A percentile compares a stretch with the other conserved stretches of the same genome.
These are phyloP conservation scores for Lactarius vividus DNA, from an alignment of 768 basidiomycete genomes.

Conservation along the genomic window DNA sequence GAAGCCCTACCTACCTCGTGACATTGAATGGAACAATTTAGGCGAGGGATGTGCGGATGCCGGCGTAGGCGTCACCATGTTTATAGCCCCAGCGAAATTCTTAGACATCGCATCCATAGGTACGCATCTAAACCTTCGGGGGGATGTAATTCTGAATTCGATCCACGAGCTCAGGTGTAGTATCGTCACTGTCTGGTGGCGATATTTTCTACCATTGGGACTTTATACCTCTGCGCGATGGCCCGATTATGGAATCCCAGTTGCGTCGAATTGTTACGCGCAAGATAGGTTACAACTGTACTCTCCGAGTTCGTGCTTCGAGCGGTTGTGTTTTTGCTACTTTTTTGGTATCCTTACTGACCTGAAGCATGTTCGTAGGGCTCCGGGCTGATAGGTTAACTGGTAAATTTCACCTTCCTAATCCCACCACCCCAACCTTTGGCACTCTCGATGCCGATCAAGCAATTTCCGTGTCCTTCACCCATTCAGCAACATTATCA, in stretches of 20 bases:
- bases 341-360: slow-evolving; percentile 1
- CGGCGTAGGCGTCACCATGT: slow-evolving; percentile 88
- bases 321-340: slow-evolving; percentile 50
- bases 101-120: slow-evolving; percentile 89
- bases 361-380: slow-evolving; percentile 39
- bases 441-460: slow-evolving; percentile 82
- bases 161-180: slow-evolving; percentile 44
- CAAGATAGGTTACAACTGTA: slow-evolving; percentile 75
- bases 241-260: slow-evolving; percentile 66
- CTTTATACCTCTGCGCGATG: slow-evolving; percentile 72
- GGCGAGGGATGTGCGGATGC: slow-evolving; percentile 87
- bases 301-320: slow-evolving; percentile 80
- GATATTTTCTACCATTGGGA: slow-evolving; percentile 90
- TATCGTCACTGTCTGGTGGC: slow-evolving; percentile 79
- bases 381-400: slow-evolving; percentile 62
- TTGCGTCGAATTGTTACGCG: slow-evolving; percentile 64
- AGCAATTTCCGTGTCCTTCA: slow-evolving; percentile 69
- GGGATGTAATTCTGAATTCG: not conserved
- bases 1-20: slow-evolving; percentile 74
- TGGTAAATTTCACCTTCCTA: slow-evolving; percentile 69
- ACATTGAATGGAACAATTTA: slow-evolving; percentile 72
- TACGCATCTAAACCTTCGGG: slow-evolving; percentile 33
- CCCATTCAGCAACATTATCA: slow-evolving; percentile 67
- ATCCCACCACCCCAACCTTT: slow-evolving; percentile 72
- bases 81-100: slow-evolving; percentile 74